These are phyloP conservation scores for Austroboletus niveus DNA, from an alignment of 1,284 basidiomycete species.

Conservation along the genomic window DNA sequence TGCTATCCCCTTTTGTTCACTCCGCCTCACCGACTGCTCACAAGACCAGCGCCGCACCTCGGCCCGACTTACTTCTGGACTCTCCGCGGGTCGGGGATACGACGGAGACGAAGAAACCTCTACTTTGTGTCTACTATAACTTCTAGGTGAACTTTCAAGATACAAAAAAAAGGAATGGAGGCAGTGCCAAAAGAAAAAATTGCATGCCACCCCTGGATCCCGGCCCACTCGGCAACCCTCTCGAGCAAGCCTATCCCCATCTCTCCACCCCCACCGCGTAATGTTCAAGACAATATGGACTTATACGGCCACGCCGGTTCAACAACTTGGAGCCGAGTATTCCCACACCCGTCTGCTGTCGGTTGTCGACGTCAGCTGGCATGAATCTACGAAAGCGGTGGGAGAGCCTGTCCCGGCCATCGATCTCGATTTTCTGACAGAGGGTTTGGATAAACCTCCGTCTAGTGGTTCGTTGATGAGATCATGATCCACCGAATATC, in stretches of 20 bases:
- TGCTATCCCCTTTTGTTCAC: too few species aligned
- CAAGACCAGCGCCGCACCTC: too few species aligned
- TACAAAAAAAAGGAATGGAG: not conserved
- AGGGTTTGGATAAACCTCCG: not conserved
- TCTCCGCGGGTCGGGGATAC: not conserved
- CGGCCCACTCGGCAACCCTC: not conserved
- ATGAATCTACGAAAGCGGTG: not conserved
- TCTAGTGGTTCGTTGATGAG: not conserved
- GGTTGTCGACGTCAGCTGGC: too few species aligned
- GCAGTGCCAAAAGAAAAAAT: not conserved
- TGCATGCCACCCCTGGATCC: not conserved
- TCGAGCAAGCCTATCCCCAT: not conserved
- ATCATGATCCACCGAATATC: constrained; percentile 9
- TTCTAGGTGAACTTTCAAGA: not conserved
- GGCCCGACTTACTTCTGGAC: not conserved
- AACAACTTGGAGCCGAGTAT: not conserved
- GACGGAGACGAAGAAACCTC: not conserved
- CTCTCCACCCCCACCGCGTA: constrained; percentile 14
- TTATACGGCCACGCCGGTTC: constrained; percentile 10
- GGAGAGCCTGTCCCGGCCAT: not conserved
- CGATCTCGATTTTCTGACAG: constrained; percentile 2
- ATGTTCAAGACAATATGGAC: not conserved
- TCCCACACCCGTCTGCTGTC: not conserved
- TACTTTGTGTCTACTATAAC: not conserved
- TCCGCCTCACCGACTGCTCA: too few species aligned